These are phyloP conservation scores for Gossypium trilobum DNA, from an alignment of 441 rosid species.

Conservation along the genomic window DNA sequence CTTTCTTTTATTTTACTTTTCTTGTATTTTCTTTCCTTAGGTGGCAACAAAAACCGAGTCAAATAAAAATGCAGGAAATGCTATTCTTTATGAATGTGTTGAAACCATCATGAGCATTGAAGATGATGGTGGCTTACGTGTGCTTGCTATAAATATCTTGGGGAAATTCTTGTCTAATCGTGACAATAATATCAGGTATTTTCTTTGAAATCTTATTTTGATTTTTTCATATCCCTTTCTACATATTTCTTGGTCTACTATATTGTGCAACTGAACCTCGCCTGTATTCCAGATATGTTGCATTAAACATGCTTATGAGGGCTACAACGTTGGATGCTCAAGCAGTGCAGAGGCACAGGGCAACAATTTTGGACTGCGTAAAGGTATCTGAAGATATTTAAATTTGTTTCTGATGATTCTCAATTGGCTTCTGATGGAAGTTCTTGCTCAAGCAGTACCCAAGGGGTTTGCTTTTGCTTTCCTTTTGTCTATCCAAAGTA, in stretches of 20 bases:
- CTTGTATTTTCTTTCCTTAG: slow-evolving; percentile 33
- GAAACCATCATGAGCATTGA: slow-evolving; percentile 96
- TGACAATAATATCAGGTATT: slow-evolving; percentile 95
- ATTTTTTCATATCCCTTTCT: background rate
- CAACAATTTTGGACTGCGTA: slow-evolving; percentile 92
- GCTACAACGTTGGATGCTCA: slow-evolving; percentile 86
- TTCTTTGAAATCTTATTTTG: background rate
- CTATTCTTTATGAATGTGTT: slow-evolving; percentile 93
- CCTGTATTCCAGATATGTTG: slow-evolving; percentile 69
- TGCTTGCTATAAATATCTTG: slow-evolving; percentile 93
- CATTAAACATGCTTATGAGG: slow-evolving; percentile 95
- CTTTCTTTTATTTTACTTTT: slow-evolving; percentile 11
- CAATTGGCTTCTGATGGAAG: slow-evolving; percentile 6
- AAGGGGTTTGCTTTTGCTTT: slow-evolving; percentile 5
- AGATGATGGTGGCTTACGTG: slow-evolving; percentile 91
- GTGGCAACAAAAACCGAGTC: slow-evolving; percentile 99
- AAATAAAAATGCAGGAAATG: slow-evolving; percentile 96
- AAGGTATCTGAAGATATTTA: slow-evolving; percentile 43
- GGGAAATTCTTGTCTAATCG: slow-evolving; percentile 97
- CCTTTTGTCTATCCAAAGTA: background rate
- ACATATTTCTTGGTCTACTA: background rate
- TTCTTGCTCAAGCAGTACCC: background rate
- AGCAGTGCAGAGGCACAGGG: slow-evolving; percentile 98
- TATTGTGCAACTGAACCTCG: slow-evolving; percentile 6
- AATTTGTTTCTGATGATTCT: background rate